Percentiles rank a stretch among this genome's conserved stretches.
Evolutionary conservation across 1,284 basidiomycete genomes (phyloP).

Genomic region (Cutaneotrichosporon cavernicola): DNA sequence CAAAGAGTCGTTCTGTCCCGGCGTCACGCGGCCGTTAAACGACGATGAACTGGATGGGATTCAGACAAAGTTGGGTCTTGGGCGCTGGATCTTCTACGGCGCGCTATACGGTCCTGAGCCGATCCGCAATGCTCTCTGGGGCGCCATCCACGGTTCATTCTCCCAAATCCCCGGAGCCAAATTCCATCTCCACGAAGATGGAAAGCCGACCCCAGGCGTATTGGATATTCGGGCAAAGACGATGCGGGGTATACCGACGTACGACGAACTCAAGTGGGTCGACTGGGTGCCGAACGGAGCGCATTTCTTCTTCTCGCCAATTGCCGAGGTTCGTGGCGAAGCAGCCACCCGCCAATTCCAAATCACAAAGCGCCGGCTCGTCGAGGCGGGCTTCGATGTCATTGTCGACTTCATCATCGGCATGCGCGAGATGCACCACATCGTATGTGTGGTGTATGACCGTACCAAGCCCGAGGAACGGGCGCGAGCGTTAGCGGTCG

Average conservation of each 20-base stretch:
- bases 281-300: slow-evolving; percentile 19
- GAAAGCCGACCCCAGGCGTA: slow-evolving; percentile 7
- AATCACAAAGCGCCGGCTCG: slow-evolving; percentile 12
- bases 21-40: slow-evolving; percentile 6
- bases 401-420: slow-evolving; percentile 19
- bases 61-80: slow-evolving; percentile 10
- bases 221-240: slow-evolving; percentile 18
- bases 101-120: slow-evolving; percentile 18
- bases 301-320: slow-evolving; percentile 22
- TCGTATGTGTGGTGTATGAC: slow-evolving; percentile 30
- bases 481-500: slow-evolving; percentile 22
- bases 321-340: slow-evolving; percentile 14
- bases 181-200: slow-evolving; percentile 19
- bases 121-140: slow-evolving; percentile 14
- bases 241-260: slow-evolving; percentile 14
- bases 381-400: slow-evolving; percentile 16
- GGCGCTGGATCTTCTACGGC: slow-evolving; percentile 17
- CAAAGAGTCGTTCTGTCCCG: slow-evolving; percentile 14
- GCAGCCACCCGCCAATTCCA: slow-evolving; percentile 12
- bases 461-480: slow-evolving; percentile 32
- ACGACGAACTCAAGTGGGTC: slow-evolving; percentile 21
- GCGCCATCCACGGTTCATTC: slow-evolving; percentile 13
- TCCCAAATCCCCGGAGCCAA: slow-evolving; percentile 13
- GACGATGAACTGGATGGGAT: slow-evolving; percentile 12
- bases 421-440: slow-evolving; percentile 22